phyloP scores from a whole-genome alignment of 495 filamentous ascomycete species.

The Annulohypoxylon stygium region DNA sequence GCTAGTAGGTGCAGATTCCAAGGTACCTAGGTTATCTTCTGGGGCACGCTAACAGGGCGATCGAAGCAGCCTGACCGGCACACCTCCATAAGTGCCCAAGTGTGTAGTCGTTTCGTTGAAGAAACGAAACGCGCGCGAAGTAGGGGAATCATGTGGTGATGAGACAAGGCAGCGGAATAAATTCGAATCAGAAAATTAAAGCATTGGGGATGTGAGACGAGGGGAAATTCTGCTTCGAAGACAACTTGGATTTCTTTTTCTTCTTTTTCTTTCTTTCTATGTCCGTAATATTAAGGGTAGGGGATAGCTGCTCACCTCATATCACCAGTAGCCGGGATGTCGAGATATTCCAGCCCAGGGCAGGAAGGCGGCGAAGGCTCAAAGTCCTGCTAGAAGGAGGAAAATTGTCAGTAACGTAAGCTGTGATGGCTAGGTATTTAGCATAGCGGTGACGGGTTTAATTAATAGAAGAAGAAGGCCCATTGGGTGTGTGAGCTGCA shows the following conservation, averaged over 20 bases:
- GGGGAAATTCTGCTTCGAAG: not conserved
- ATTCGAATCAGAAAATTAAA: conserved; percentile 8
- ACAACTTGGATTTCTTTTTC: not conserved
- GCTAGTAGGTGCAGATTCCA: conserved; percentile 43
- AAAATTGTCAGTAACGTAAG: conserved; percentile 47
- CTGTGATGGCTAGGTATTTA: conserved; percentile 32
- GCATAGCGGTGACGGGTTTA: conserved; percentile 41
- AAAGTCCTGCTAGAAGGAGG: conserved; percentile 60
- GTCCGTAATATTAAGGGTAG: not conserved
- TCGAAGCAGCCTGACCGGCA: conserved; percentile 40
- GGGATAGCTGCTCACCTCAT: conserved; percentile 57
- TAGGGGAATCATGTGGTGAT: conserved; percentile 17
- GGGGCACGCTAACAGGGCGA: conserved; percentile 39
- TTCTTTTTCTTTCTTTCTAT: conserved; percentile 4
- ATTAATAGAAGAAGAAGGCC: conserved; percentile 38
- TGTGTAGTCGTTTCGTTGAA: conserved; percentile 21
- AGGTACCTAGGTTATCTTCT: conserved; percentile 34
- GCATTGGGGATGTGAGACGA: conserved; percentile 3
- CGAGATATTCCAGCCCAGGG: conserved; percentile 63
- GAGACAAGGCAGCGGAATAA: conserved; percentile 13
- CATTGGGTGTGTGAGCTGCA: conserved; percentile 41
- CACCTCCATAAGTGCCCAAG: conserved; percentile 34
- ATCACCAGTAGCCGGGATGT: conserved; percentile 60
- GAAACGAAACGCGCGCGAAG: conserved; percentile 34
- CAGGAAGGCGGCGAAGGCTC: conserved; percentile 63